These are phyloP conservation scores for Suillus brevipes DNA, from an alignment of 768 basidiomycete genomes.

Conservation along the genomic window DNA sequence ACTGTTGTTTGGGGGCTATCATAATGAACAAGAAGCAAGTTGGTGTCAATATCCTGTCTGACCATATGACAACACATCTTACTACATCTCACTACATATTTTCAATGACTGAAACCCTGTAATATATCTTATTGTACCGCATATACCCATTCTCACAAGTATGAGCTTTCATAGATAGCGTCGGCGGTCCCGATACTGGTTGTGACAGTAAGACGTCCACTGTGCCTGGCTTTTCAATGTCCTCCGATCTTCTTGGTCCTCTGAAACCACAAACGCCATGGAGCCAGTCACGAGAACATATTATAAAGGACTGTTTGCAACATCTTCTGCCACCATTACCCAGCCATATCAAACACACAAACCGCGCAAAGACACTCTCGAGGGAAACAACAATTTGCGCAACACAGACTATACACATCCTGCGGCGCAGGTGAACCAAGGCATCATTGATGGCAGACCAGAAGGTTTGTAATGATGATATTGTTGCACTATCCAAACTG, in stretches of 20 bases:
- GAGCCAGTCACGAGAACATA: neutral
- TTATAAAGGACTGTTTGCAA: neutral
- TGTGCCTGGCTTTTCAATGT: neutral
- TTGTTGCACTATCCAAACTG: neutral
- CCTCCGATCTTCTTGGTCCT: neutral
- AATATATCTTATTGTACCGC: neutral
- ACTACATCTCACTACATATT: neutral
- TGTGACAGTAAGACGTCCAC: neutral
- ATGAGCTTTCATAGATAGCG: neutral
- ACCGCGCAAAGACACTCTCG: slow-evolving; percentile 18
- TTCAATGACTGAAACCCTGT: neutral
- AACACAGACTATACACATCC: slow-evolving; percentile 16
- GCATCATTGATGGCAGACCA: slow-evolving; percentile 22
- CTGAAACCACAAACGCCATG: neutral
- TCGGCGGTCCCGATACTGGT: neutral
- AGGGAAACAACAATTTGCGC: slow-evolving; percentile 14
- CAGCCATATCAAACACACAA: slow-evolving; percentile 15
- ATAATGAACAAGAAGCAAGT: neutral
- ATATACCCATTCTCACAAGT: neutral
- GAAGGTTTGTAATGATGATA: slow-evolving; percentile 11
- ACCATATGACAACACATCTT: neutral
- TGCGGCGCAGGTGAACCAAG: slow-evolving; percentile 16
- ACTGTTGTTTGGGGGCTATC: neutral
- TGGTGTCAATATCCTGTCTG: neutral
- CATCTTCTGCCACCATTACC: no score